Conservation (phyloP, 73 alveolate genomes). For the Blepharisma stoltei region DNA sequence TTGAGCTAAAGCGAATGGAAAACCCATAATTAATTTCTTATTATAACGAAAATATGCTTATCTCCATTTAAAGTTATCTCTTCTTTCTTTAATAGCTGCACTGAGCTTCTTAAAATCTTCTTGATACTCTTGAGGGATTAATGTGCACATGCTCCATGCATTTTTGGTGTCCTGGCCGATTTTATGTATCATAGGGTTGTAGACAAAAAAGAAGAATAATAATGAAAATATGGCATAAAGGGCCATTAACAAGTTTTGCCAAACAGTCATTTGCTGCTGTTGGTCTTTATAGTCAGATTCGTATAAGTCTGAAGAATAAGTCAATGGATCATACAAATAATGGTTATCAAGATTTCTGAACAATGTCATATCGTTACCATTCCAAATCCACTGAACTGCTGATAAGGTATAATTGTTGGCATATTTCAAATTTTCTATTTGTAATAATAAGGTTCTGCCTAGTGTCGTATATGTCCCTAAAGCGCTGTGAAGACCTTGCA, state of each 20-base stretch:
- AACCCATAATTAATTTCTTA: too few species aligned
- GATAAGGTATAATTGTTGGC: neutral
- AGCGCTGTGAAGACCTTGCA: conserved; percentile 9
- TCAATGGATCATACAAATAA: neutral
- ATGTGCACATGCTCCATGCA: conserved; percentile 16
- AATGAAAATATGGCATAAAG: neutral
- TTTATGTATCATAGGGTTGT: conserved; percentile 1
- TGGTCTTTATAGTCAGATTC: neutral
- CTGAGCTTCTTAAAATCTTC: neutral
- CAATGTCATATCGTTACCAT: neutral
- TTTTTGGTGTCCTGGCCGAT: neutral
- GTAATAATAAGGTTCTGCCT: neutral
- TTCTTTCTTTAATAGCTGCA: neutral
- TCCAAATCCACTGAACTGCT: neutral
- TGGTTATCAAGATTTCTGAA: neutral
- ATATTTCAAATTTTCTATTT: neutral
- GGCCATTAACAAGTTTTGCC: neutral
- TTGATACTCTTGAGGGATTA: conserved; percentile 7
- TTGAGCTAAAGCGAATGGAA: too few species aligned
- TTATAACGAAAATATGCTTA: neutral
- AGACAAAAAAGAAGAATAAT: neutral
- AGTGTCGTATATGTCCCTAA: neutral
- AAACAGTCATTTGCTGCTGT: neutral
- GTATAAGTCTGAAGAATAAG: neutral
- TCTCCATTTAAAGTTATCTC: conserved; percentile 16